These are phyloP conservation scores for Ceratocystiopsis brevicomis DNA, from an alignment of 2,329 filamentous ascomycete species.

Conservation along the genomic window DNA sequence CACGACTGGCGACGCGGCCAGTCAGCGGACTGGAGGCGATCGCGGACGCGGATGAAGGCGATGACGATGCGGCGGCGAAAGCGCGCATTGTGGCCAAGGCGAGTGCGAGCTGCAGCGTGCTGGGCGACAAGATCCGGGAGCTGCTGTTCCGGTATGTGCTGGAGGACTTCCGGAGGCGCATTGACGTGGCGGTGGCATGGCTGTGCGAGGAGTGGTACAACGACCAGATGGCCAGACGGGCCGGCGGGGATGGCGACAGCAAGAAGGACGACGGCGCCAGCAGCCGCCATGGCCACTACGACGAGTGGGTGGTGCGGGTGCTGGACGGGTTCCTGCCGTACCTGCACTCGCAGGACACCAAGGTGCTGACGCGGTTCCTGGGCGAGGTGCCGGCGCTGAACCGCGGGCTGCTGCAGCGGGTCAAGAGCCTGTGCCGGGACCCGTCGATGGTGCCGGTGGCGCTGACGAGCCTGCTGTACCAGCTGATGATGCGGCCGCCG, in stretches of 20 bases:
- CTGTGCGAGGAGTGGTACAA: constrained; percentile 97
- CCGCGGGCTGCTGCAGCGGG: constrained; percentile 48
- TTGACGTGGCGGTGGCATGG: constrained; percentile 84
- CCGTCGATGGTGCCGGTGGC: constrained; percentile 45
- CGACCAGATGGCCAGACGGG: constrained; percentile 31
- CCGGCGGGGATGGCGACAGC: too few relatives aligned
- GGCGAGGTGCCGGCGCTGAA: constrained; percentile 78
- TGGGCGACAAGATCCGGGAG: constrained; percentile 58
- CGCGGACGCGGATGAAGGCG: constrained; percentile 17
- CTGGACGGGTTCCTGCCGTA: constrained; percentile 81
- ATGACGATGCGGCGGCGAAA: constrained; percentile 30
- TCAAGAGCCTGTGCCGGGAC: constrained; percentile 49
- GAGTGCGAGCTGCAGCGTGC: constrained; percentile 18
- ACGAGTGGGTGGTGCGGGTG: constrained; percentile 60
- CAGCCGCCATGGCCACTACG: constrained; percentile 43
- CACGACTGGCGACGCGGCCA: constrained; percentile 66
- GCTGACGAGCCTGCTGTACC: constrained; percentile 44
- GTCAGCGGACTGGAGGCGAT: constrained; percentile 45
- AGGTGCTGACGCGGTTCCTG: constrained; percentile 74
- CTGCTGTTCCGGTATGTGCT: constrained; percentile 69
- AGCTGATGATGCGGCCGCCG: constrained; percentile 50
- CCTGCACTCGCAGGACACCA: constrained; percentile 66
- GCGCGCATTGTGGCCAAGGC: constrained; percentile 1
- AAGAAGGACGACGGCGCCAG: constrained; percentile 11
- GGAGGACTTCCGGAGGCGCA: constrained; percentile 76